Evolutionary conservation across 352 stramenopile species (phyloP).

Genomic region (Poterioochromonas sp.): DNA sequence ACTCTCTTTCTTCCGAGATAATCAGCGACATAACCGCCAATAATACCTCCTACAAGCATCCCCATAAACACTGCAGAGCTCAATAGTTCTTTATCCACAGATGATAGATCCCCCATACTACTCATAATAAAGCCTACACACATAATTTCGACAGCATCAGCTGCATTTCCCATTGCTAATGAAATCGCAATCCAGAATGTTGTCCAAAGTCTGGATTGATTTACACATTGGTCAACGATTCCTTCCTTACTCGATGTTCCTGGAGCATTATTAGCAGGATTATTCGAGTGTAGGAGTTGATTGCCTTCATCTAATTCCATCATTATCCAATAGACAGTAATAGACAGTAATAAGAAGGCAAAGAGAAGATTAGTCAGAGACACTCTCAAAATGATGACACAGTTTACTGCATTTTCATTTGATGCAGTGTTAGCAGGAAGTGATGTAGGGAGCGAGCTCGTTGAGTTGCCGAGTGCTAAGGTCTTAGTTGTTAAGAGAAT

Average conservation of each 20-base stretch:
- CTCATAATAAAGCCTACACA: slow-evolving; percentile 78
- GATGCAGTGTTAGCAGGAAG: too few relatives aligned
- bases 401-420: too few relatives aligned
- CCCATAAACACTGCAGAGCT: slow-evolving; percentile 73
- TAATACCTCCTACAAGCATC: slow-evolving; percentile 67
- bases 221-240: background rate
- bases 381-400: background rate
- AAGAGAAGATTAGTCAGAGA: background rate
- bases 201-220: background rate
- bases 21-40: slow-evolving; percentile 63
- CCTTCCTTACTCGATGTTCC: background rate
- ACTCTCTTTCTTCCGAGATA: slow-evolving; percentile 64
- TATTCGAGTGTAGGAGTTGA: background rate
- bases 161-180: slow-evolving; percentile 58
- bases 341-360: background rate
- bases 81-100: slow-evolving; percentile 56
- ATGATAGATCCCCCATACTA: slow-evolving; percentile 34
- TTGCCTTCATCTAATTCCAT: background rate
- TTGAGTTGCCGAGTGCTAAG: too few relatives aligned
- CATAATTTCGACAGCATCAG: slow-evolving; percentile 75
- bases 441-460: too few relatives aligned
- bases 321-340: background rate
- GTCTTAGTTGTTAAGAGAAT: too few relatives aligned
- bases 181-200: slow-evolving; percentile 27
- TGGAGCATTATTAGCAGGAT: background rate